Evolutionary conservation across 2,329 filamentous ascomycete species (phyloP).

Genomic region (Ophidiomyces ophidiicola): DNA sequence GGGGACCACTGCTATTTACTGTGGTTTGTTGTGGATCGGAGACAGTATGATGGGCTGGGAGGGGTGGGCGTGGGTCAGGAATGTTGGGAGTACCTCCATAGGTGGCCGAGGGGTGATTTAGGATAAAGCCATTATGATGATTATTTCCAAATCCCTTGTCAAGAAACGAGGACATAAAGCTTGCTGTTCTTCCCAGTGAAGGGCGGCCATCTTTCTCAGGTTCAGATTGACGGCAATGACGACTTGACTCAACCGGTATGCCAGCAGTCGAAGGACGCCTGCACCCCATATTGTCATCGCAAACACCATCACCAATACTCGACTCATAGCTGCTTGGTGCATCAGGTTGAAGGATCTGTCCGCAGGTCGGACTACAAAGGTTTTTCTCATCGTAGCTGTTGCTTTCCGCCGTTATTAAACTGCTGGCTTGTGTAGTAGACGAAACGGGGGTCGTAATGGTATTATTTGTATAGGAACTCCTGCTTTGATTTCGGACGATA

Average conservation of each 20-base stretch:
- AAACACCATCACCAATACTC: conserved; percentile 7
- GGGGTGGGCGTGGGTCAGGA: neutral
- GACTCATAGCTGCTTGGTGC: conserved; percentile 10
- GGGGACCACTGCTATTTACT: conserved; percentile 1
- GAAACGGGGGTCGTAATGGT: conserved; percentile 31
- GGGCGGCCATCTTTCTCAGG: neutral
- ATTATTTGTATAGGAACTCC: conserved; percentile 32
- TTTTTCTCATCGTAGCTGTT: conserved; percentile 30
- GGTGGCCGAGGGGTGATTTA: conserved; percentile 9
- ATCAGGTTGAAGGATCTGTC: conserved; percentile 1
- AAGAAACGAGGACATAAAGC: conserved; percentile 13
- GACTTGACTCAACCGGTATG: conserved; percentile 5
- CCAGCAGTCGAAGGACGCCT: conserved; percentile 7
- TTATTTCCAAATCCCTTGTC: conserved; percentile 14
- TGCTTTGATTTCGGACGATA: conserved; percentile 26
- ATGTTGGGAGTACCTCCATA: conserved; percentile 6
- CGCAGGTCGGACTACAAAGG: conserved; percentile 16
- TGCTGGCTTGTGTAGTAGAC: conserved; percentile 35
- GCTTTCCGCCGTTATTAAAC: conserved; percentile 30
- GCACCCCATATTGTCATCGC: conserved; percentile 2
- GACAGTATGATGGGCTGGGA: conserved; percentile 1
- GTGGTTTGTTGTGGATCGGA: neutral
- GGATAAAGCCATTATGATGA: conserved; percentile 8
- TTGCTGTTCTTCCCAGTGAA: conserved; percentile 4
- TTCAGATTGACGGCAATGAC: neutral